phyloP scores from a whole-genome alignment of 352 stramenopile genomes.

The Phytopythium oedochilum region DNA sequence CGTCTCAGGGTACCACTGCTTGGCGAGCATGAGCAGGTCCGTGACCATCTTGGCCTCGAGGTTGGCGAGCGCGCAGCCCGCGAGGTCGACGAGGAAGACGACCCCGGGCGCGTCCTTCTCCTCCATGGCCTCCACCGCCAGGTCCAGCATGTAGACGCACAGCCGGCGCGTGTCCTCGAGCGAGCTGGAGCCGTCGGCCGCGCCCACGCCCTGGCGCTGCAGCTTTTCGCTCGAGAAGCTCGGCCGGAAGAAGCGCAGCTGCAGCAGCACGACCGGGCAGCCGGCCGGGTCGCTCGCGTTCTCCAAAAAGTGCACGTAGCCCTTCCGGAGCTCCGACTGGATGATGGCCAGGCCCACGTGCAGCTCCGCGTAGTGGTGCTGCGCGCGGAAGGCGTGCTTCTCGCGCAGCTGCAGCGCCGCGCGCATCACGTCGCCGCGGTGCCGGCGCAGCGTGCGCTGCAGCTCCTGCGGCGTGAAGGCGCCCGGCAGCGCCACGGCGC shows the following conservation, averaged over 20 bases:
- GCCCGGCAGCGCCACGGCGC: constrained; percentile 59
- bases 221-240: constrained; percentile 54
- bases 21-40: constrained; percentile 51
- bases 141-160: constrained; percentile 73
- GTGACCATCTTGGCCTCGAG: constrained; percentile 63
- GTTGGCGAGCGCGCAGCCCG: constrained; percentile 37
- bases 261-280: constrained; percentile 53
- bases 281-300: constrained; percentile 40
- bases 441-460: constrained; percentile 53
- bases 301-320: constrained; percentile 70
- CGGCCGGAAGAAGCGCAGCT: constrained; percentile 61
- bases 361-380: constrained; percentile 48
- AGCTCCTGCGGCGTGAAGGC: constrained; percentile 50
- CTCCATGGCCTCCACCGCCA: constrained; percentile 71
- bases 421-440: constrained; percentile 63
- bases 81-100: constrained; percentile 65
- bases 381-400: constrained; percentile 46
- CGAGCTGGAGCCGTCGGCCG: constrained; percentile 55
- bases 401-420: constrained; percentile 63
- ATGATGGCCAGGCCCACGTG: constrained; percentile 57
- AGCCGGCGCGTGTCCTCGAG: constrained; percentile 61
- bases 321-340: constrained; percentile 64
- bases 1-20: constrained; percentile 62
- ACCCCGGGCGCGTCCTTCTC: constrained; percentile 55
- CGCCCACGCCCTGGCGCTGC: constrained; percentile 43